Base-by-base conservation (phyloP, 176 grass and related monocot species). In the Canna indica region DNA sequence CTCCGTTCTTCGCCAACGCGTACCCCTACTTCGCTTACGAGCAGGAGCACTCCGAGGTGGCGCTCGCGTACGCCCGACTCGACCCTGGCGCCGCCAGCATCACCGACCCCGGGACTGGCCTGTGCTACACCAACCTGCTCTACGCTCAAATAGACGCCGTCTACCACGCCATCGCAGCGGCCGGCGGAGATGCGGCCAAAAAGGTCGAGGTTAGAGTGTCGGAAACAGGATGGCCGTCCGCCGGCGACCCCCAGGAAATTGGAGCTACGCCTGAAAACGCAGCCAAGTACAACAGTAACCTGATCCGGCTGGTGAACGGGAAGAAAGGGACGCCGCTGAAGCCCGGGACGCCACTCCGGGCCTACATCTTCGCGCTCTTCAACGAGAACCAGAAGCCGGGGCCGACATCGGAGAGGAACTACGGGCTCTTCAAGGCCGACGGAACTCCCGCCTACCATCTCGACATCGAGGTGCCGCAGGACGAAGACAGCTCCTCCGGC, bases 21-120 rank as follows among this genome's bases (percentile, higher is more conserved):
- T 96, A 96, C 67, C 85, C 91, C 0, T 96, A 91, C 76, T 86
- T 96, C 60, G 77, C 85, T 61, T 96, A 91, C 54, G 67, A 71
- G 63, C 20, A 41, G 22, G 63, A 66, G 1, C 17, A 10, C 63
- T 66, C 63, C 34, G 20, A 1, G 6, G 2, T 66, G 18, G 34
- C 63, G 35, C 35, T 66, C 17, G 34, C 17, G 33, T 66, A 66
- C 63, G 63, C 63, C 22, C 63, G 33, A 33, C 63, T 66, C 63
- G 63, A 66, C 22, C 63, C 35, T 5, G 35, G 63, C 35, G 63
- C 63, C 63, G 17, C 63, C 63, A 66, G 63, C 33, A 13, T 39
- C 63, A 41, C 63, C 33, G 63, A 66, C 35, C 63, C 63, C 20
- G 63, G 63, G 18, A 12, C 33, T n/a, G 63, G 63, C 20, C 63